phyloP scores from a whole-genome alignment of 129 eudicot species.

The Flaveria sonorensis region DNA sequence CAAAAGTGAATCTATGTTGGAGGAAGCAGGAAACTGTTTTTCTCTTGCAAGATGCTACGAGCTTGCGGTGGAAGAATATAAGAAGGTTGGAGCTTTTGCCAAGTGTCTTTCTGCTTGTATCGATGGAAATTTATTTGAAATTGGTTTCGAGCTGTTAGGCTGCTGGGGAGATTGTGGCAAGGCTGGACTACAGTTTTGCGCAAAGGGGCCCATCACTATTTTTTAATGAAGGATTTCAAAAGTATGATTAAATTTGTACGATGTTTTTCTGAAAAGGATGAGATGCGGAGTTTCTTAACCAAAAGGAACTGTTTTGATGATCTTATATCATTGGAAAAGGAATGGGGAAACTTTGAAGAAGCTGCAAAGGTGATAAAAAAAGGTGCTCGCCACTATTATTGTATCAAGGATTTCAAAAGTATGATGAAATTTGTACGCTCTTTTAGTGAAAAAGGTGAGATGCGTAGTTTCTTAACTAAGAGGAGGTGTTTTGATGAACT shows the following conservation, averaged over 20 bases:
- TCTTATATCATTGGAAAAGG: constrained; percentile 51
- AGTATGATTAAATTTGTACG: constrained; percentile 56
- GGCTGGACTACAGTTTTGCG: constrained; percentile 33
- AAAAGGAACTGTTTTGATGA: constrained; percentile 46
- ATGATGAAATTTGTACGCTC: constrained; percentile 59
- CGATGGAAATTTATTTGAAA: constrained; percentile 47
- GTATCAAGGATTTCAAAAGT: constrained; percentile 14
- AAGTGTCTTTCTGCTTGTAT: constrained; percentile 58
- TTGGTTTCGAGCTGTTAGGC: constrained; percentile 43
- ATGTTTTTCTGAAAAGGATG: constrained; percentile 42
- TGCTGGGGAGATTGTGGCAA: constrained; percentile 34
- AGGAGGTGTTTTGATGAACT: constrained; percentile 51
- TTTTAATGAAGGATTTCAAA: constrained; percentile 22
- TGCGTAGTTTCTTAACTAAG: constrained; percentile 37
- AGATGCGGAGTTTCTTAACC: constrained; percentile 40
- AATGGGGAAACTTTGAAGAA: constrained; percentile 52
- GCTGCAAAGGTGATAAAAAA: constrained; percentile 50
- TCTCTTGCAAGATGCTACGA: constrained; percentile 41
- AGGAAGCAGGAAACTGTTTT: constrained; percentile 36
- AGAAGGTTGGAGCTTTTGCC: constrained; percentile 40
- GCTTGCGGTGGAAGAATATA: constrained; percentile 55
- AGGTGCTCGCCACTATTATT: constrained; percentile 46
- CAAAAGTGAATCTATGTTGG: constrained; percentile 13
- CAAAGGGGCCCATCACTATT: constrained; percentile 51
- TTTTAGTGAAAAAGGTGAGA: constrained; percentile 42